phyloP scores from a whole-genome alignment of 768 basidiomycete species.

The Daedaleopsis sinensis region DNA sequence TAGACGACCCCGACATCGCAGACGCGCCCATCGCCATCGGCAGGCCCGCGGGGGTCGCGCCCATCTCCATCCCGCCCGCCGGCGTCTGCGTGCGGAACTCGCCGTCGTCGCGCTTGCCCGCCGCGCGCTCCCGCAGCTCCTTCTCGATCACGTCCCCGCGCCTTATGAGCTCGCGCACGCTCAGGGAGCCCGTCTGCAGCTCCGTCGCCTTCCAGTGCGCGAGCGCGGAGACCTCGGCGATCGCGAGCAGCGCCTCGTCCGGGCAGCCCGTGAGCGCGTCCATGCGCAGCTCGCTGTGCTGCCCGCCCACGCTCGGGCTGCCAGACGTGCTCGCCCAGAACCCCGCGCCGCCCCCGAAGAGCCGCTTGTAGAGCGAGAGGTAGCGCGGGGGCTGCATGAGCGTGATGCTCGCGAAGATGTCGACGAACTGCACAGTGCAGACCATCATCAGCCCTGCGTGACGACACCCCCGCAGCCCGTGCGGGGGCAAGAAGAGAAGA shows the following conservation, averaged over 20 bases:
- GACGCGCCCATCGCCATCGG: conserved; percentile 13
- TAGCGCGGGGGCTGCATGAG: conserved; percentile 65
- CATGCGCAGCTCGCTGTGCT: conserved; percentile 56
- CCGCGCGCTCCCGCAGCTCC: conserved; percentile 50
- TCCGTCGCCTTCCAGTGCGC: conserved; percentile 76
- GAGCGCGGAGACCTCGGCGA: conserved; percentile 74
- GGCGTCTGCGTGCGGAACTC: conserved; percentile 7
- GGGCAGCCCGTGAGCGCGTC: conserved; percentile 76
- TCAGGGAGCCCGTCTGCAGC: conserved; percentile 64
- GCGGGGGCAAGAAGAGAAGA: background rate
- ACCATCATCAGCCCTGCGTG: conserved; percentile 7
- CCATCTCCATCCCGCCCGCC: conserved; percentile 15
- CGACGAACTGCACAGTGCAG: conserved; percentile 62
- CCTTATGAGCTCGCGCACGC: conserved; percentile 72
- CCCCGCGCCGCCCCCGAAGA: conserved; percentile 53
- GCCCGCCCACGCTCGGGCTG: conserved; percentile 26
- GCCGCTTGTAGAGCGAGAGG: conserved; percentile 62
- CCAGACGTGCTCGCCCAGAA: conserved; percentile 42
- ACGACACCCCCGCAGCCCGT: background rate
- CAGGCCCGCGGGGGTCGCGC: conserved; percentile 14
- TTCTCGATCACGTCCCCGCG: conserved; percentile 76
- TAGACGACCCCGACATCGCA: conserved; percentile 32
- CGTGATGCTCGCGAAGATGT: conserved; percentile 72
- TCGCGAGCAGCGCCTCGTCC: conserved; percentile 74
- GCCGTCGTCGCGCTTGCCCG: conserved; percentile 15